phyloP scores from a whole-genome alignment of 495 filamentous ascomycete species.

The Chaetomidium leptoderma region DNA sequence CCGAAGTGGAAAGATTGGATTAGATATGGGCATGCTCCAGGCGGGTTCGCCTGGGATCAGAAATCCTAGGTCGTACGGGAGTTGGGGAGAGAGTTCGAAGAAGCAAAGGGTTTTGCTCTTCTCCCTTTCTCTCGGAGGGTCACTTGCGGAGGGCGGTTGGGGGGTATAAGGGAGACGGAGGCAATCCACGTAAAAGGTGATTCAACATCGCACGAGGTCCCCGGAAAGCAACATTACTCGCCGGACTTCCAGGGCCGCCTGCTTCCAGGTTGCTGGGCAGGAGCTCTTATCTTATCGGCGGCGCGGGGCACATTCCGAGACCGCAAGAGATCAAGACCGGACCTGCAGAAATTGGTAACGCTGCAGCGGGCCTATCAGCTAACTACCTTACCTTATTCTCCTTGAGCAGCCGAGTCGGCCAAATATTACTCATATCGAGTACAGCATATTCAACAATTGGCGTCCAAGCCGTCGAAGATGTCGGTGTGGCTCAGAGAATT shows the following conservation, averaged over 20 bases:
- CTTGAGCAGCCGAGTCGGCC: background rate
- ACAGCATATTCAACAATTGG: background rate
- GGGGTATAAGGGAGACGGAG: too few relatives aligned
- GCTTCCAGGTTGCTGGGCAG: conserved; percentile 4
- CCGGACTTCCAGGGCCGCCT: background rate
- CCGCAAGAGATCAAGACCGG: background rate
- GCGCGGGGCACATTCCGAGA: conserved; percentile 26
- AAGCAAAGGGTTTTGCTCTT: background rate
- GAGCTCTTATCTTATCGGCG: conserved; percentile 36
- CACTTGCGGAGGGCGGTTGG: background rate
- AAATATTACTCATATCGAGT: background rate
- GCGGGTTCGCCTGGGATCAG: conserved; percentile 19
- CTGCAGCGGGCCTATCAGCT: too few relatives aligned
- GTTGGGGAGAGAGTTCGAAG: background rate
- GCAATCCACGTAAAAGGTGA: too few relatives aligned
- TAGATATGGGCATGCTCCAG: conserved; percentile 27
- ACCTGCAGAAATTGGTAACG: background rate
- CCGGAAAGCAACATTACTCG: conserved; percentile 1
- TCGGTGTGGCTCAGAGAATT: background rate
- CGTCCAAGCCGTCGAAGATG: background rate
- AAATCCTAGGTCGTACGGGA: conserved; percentile 12
- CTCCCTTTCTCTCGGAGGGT: background rate
- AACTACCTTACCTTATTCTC: background rate
- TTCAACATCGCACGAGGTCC: conserved; percentile 8
- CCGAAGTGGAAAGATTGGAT: conserved; percentile 19